Conservation (phyloP, 495 filamentous ascomycete genomes). For the Talaromyces trachyspermus region DNA sequence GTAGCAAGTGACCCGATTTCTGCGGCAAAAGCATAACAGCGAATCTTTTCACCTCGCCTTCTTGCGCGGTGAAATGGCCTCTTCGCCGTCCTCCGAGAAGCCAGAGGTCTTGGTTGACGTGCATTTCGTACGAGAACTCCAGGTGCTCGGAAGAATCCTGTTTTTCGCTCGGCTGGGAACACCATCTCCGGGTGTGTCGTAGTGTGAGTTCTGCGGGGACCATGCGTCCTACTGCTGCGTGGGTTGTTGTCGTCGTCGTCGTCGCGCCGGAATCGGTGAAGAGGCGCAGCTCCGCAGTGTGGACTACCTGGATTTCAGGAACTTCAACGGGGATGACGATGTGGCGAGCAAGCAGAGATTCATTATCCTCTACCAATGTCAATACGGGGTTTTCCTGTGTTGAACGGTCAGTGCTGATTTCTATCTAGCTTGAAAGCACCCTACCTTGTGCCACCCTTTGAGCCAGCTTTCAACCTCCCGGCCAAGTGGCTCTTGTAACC, state of each 20-base stretch:
- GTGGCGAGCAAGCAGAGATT: slow-evolving; percentile 29
- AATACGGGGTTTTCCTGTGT: slow-evolving; percentile 28
- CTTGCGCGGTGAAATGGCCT: slow-evolving; percentile 61
- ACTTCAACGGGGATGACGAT: slow-evolving; percentile 65
- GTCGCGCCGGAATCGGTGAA: slow-evolving; percentile 22
- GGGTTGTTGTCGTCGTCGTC: slow-evolving; percentile 12
- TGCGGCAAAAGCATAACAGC: slow-evolving; percentile 72
- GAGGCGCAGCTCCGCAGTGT: slow-evolving; percentile 69
- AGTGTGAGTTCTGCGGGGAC: slow-evolving; percentile 65
- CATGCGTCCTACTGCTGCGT: slow-evolving; percentile 58
- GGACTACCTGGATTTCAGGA: slow-evolving; percentile 76
- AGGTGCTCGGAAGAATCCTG: slow-evolving; percentile 42
- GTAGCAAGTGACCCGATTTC: slow-evolving; percentile 62
- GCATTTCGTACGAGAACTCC: slow-evolving; percentile 79
- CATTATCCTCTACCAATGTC: slow-evolving; percentile 22
- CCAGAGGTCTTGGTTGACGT: slow-evolving; percentile 70
- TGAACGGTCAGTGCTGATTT: slow-evolving; percentile 10
- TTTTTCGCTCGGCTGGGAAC: slow-evolving; percentile 29
- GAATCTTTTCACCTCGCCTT: slow-evolving; percentile 41
- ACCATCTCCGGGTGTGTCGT: slow-evolving; percentile 74
- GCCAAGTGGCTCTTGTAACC: slow-evolving; percentile 27
- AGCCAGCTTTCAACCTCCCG: slow-evolving; percentile 36
- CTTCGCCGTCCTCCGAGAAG: slow-evolving; percentile 74
- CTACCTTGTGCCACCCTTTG: slow-evolving; percentile 41
- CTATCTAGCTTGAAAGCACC: slow-evolving; percentile 5